Conservation (phyloP, 345 rosid genomes). For the Hibiscus mutabilis region DNA sequence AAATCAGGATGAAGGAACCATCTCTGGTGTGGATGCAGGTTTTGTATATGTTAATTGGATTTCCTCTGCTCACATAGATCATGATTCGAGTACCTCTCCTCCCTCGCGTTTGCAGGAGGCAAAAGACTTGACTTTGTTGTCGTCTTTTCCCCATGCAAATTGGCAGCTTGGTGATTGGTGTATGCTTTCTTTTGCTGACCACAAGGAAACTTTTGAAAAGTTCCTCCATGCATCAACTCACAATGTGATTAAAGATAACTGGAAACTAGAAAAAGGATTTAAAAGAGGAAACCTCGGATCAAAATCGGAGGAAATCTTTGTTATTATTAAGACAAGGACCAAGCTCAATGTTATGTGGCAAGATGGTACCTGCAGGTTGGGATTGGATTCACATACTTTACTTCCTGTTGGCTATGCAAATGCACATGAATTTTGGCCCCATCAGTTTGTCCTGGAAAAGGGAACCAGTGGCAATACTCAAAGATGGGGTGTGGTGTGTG, state of each 20-base stretch:
- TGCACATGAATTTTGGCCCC: constrained; percentile 87
- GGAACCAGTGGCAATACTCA: constrained; percentile 30
- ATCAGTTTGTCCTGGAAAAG: constrained; percentile 72
- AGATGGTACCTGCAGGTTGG: constrained; percentile 52
- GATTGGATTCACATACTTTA: constrained; percentile 51
- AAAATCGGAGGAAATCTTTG: constrained; percentile 36
- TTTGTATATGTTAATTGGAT: constrained; percentile 75
- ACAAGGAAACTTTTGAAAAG: constrained; percentile 20
- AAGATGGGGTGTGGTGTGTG: constrained; percentile 66
- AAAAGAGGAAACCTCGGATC: constrained; percentile 23
- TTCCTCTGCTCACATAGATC: constrained; percentile 39
- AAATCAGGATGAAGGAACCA: constrained; percentile 58
- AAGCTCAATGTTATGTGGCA: constrained; percentile 82
- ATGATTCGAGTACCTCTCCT: constrained; percentile 28
- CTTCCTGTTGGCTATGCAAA: constrained; percentile 52
- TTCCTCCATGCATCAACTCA: constrained; percentile 17
- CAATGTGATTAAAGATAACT: constrained; percentile 17
- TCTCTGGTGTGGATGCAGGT: constrained; percentile 56
- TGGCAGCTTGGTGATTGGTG: constrained; percentile 99
- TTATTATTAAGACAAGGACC: constrained; percentile 54
- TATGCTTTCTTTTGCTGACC: constrained; percentile 38
- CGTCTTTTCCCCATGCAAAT: constrained; percentile 57
- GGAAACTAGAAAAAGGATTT: constrained; percentile 29
- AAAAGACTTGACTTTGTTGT: constrained; percentile 50
- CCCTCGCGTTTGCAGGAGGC: constrained; percentile 51